Evolutionary conservation across 2,329 filamentous ascomycete genomes (phyloP), one percentile per base, ranked within the genome.

Genomic region (Fusarium coicis): DNA sequence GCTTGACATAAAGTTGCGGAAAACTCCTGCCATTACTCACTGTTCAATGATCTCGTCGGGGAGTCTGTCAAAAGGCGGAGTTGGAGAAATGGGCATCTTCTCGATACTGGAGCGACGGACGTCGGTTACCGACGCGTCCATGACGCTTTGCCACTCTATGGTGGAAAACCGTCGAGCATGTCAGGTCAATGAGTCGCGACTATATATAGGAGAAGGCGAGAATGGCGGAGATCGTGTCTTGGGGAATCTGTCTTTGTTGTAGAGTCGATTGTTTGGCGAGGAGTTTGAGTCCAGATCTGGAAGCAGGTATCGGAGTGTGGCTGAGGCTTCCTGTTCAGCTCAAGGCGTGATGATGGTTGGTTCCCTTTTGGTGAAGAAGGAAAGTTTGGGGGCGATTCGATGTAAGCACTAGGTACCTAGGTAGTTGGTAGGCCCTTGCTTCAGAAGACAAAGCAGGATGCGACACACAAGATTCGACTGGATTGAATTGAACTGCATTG

Each of bases 1-100:
- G 34, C 26, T 66, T 26, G 34, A 44, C 8, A 30, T 14, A 28
- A 57, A 53, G 37, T 44, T 40, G 47, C 7, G 8, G 54, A 23
- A 44, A 30, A 12, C 60, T 21, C 36, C 36, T 37, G 36, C 36
- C 18, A 37, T 37, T 50, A 82, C 88, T 81, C 82, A 93, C 91
- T 92, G 89, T 78, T 92, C 84, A 74, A 93, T 92, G 66, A 93
- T 93, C 80, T 93, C 91, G 80, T 91, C 89, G 10, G 91, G 91
- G 16, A 93, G 84, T 50, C 83, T 85, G 40, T 87, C 84, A 74
- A 92, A 89, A 39, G 86, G 84, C 36, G 77, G 75, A 69, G 80
- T 58, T 64, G 79, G 58, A 64, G 59, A 42, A 47, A 79, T 64
- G 42, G 78, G 77, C 74, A 73, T 70, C 74, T 82, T 82, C 60